Conservation (phyloP, 495 filamentous ascomycete species). For the Daldinia loculata region DNA sequence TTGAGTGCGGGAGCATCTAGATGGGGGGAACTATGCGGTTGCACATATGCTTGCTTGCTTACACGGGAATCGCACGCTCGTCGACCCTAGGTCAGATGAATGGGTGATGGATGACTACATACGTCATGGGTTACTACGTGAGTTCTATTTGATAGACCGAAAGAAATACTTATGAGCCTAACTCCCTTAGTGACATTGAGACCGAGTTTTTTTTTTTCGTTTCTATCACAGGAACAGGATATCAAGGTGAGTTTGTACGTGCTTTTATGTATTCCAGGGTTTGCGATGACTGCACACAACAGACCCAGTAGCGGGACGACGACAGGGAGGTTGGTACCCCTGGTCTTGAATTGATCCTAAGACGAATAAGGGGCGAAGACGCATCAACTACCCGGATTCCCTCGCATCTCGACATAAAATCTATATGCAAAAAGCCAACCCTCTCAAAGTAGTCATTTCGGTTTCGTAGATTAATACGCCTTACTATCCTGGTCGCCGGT, state of each 20-base stretch:
- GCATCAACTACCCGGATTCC: not conserved
- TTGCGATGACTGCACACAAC: conserved; percentile 34
- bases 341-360: not conserved
- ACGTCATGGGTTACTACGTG: conserved; percentile 38
- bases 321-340: not conserved
- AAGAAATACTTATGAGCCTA: conserved; percentile 44
- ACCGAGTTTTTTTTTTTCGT: conserved; percentile 18
- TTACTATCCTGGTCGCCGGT: not conserved
- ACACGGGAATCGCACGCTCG: conserved; percentile 10
- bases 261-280: conserved; percentile 3
- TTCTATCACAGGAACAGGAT: not conserved
- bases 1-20: conserved; percentile 36
- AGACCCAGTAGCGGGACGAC: conserved; percentile 7
- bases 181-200: conserved; percentile 46
- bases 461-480: conserved; percentile 19
- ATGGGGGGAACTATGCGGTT: not conserved
- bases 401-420: not conserved
- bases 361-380: not conserved
- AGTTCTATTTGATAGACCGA: conserved; percentile 49
- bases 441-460: not conserved
- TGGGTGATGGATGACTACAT: conserved; percentile 12
- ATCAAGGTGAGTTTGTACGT: conserved; percentile 34
- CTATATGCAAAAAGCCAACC: not conserved
- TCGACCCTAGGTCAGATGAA: conserved; percentile 5
- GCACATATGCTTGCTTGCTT: conserved; percentile 2